Percentiles rank a stretch among this genome's conserved stretches.
phyloP scores from a whole-genome alignment of 176 grass and related monocot species.

The Cenchrus fungigraminus region DNA sequence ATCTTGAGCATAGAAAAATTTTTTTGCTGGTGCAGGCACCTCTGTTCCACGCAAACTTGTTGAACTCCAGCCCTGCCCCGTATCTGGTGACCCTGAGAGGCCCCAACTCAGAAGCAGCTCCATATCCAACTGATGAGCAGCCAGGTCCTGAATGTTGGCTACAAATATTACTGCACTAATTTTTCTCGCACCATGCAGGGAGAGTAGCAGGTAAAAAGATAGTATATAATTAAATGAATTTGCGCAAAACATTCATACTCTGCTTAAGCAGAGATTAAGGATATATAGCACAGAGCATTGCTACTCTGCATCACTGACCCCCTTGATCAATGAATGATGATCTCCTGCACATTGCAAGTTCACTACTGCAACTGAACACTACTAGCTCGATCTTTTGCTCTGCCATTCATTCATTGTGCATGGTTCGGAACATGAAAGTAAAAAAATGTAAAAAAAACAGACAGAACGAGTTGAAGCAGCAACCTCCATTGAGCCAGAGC shows the following conservation, averaged over 20 bases:
- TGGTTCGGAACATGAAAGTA: no score
- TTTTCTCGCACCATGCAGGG: background rate
- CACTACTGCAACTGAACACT: background rate
- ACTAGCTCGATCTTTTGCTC: background rate
- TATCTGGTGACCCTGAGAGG: constrained; percentile 70
- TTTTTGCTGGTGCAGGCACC: constrained; percentile 27
- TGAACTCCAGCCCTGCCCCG: constrained; percentile 70
- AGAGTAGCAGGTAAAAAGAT: background rate
- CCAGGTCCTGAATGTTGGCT: constrained; percentile 59
- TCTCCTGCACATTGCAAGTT: background rate
- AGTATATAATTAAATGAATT: background rate
- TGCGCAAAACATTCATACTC: background rate
- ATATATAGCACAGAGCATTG: background rate
- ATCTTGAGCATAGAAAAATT: background rate
- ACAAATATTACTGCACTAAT: background rate
- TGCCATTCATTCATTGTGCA: background rate
- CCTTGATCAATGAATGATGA: background rate
- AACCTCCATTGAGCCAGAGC: constrained; percentile 97
- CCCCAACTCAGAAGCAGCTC: constrained; percentile 77
- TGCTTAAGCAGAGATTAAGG: background rate
- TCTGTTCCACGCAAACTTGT: constrained; percentile 87
- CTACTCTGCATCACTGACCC: background rate
- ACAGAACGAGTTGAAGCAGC: background rate
- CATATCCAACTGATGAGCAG: constrained; percentile 87
- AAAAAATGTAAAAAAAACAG: background rate